A percentile compares a stretch with the other conserved stretches of the same genome.
phyloP scores from a whole-genome alignment of 805 yeast species.

The Cyberlindnera mississippiensis region DNA sequence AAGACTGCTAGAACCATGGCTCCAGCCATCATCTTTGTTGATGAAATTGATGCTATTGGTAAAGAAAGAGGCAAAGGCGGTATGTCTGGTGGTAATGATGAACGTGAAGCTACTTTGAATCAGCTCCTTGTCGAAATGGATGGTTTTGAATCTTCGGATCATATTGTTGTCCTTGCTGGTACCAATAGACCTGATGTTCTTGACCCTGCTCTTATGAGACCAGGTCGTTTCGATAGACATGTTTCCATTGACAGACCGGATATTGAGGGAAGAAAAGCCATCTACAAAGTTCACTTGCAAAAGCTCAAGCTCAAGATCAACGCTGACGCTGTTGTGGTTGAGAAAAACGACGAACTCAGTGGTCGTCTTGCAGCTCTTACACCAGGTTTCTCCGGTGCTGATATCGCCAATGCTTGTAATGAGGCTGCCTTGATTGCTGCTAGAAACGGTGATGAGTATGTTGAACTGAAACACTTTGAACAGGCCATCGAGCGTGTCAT shows the following conservation, averaged over 20 bases:
- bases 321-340: constrained; percentile 36
- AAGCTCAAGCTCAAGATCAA: constrained; percentile 48
- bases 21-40: constrained; percentile 87
- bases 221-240: constrained; percentile 93
- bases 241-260: constrained; percentile 84
- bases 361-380: constrained; percentile 89
- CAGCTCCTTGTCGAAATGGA: constrained; percentile 95
- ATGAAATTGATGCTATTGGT: constrained; percentile 96
- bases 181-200: constrained; percentile 90
- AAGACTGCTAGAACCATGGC: constrained; percentile 87
- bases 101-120: constrained; percentile 88
- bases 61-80: constrained; percentile 72
- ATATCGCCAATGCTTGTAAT: constrained; percentile 90
- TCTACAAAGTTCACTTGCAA: constrained; percentile 74
- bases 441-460: constrained; percentile 58
- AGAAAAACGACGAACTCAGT: constrained; percentile 55
- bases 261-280: constrained; percentile 82
- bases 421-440: constrained; percentile 95
- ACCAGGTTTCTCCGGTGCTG: constrained; percentile 96
- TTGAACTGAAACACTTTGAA: constrained; percentile 74
- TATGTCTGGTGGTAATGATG: constrained; percentile 83
- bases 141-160: constrained; percentile 84
- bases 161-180: constrained; percentile 92
- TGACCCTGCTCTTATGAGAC: constrained; percentile 87
- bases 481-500: constrained; percentile 91